Evolutionary conservation across 108 stramenopile genomes (phyloP).

Genomic region (Chaetoceros muelleri): DNA sequence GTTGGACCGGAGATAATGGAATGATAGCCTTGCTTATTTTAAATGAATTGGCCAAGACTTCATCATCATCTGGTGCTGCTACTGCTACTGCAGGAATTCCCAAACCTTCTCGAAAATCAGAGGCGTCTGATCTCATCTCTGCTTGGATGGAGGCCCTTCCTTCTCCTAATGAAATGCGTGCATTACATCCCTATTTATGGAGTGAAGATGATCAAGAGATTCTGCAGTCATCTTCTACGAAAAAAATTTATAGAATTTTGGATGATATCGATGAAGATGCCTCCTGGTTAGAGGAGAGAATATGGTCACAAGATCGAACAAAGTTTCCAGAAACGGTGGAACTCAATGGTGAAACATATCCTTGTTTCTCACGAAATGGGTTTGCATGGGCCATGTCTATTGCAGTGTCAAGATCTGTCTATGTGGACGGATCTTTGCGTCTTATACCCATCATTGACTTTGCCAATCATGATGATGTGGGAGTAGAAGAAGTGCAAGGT

Average conservation of each 20-base stretch:
- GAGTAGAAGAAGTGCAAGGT: constrained; percentile 31
- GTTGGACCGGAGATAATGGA: constrained; percentile 82
- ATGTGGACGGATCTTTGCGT: constrained; percentile 72
- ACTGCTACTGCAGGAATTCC: constrained; percentile 13
- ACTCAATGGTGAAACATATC: constrained; percentile 21
- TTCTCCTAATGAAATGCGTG: constrained; percentile 35
- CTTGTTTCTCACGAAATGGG: constrained; percentile 52
- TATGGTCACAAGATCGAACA: constrained; percentile 41
- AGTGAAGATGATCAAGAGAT: constrained; percentile 70
- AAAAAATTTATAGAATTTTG: constrained; percentile 63
- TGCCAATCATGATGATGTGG: constrained; percentile 72
- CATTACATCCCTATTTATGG: constrained; percentile 66
- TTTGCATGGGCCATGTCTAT: constrained; percentile 81
- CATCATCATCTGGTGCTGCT: too few relatives aligned
- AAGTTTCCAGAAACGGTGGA: constrained; percentile 45
- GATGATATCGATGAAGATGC: constrained; percentile 84
- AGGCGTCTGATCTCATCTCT: constrained; percentile 34
- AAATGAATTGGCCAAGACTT: constrained; percentile 55
- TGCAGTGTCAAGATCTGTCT: constrained; percentile 67
- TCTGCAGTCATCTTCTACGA: constrained; percentile 60
- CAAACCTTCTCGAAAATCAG: constrained; percentile 22
- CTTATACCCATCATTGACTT: constrained; percentile 76
- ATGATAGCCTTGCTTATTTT: constrained; percentile 57
- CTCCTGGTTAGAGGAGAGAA: constrained; percentile 47
- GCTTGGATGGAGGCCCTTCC: constrained; percentile 58